phyloP scores from a whole-genome alignment of 305 asterid genomes.

The Fraxinus ornus region DNA sequence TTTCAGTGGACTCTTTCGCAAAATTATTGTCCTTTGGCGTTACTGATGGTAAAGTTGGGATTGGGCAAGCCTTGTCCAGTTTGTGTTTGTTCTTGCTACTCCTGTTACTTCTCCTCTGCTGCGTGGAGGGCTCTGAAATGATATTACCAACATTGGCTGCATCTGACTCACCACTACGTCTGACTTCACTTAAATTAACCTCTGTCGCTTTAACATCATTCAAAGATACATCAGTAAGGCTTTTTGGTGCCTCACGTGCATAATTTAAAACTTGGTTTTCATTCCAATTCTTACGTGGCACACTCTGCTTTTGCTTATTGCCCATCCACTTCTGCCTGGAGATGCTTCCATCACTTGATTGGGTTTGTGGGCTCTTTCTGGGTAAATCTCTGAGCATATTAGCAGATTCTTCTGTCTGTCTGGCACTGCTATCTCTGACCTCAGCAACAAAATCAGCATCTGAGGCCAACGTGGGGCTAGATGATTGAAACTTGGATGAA shows the following conservation, averaged over 20 bases:
- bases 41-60: slow-evolving; percentile 35
- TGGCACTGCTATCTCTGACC: slow-evolving; percentile 29
- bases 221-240: slow-evolving; percentile 31
- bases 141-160: slow-evolving; percentile 32
- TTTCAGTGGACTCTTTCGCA: slow-evolving; percentile 38
- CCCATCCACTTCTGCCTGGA: slow-evolving; percentile 48
- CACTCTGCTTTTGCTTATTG: slow-evolving; percentile 62
- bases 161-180: slow-evolving; percentile 36
- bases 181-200: slow-evolving; percentile 38
- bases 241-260: slow-evolving; percentile 36
- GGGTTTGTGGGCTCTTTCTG: slow-evolving; percentile 19
- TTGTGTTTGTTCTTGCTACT: slow-evolving; percentile 59
- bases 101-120: slow-evolving; percentile 56
- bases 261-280: slow-evolving; percentile 36
- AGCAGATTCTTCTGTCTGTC: slow-evolving; percentile 39
- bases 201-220: slow-evolving; percentile 29
- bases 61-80: slow-evolving; percentile 38
- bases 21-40: slow-evolving; percentile 27
- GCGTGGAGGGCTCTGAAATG: slow-evolving; percentile 41
- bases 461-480: slow-evolving; percentile 30
- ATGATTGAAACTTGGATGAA: slow-evolving; percentile 37
- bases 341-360: slow-evolving; percentile 46
- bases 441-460: slow-evolving; percentile 28
- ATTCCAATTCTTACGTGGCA: slow-evolving; percentile 34
- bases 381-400: slow-evolving; percentile 32